phyloP scores from a whole-genome alignment of 2,329 filamentous ascomycete genomes.

The Colletotrichum abscissum region DNA sequence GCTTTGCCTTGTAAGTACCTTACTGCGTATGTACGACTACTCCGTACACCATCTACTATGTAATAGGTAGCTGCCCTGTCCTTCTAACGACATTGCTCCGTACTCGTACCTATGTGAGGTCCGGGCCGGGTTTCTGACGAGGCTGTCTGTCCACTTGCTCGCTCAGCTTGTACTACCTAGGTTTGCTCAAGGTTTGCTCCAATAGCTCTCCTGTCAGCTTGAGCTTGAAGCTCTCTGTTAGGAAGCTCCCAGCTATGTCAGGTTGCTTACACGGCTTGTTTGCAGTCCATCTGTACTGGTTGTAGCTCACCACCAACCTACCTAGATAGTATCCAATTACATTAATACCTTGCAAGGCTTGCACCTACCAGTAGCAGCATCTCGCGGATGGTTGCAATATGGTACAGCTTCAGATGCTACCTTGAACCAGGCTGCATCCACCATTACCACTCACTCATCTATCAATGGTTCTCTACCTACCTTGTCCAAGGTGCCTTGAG shows the following conservation, averaged over 20 bases:
- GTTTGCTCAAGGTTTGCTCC: no score
- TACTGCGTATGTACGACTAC: no score
- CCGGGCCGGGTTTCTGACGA: background rate
- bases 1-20: background rate
- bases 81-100: background rate
- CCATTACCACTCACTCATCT: background rate
- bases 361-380: background rate
- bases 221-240: background rate
- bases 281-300: no score
- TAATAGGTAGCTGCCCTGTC: background rate
- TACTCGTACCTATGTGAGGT: no score
- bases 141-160: background rate
- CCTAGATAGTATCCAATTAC: no score
- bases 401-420: background rate
- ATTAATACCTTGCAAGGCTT: background rate
- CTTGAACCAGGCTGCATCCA: background rate
- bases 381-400: background rate
- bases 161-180: background rate
- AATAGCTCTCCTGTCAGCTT: background rate
- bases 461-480: background rate
- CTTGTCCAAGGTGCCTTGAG: no score
- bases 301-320: background rate
- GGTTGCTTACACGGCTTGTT: no score
- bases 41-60: slow-evolving; percentile 1
- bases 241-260: background rate